Conservation (phyloP, 805 yeast genomes). For the Saturnispora hagleri region DNA sequence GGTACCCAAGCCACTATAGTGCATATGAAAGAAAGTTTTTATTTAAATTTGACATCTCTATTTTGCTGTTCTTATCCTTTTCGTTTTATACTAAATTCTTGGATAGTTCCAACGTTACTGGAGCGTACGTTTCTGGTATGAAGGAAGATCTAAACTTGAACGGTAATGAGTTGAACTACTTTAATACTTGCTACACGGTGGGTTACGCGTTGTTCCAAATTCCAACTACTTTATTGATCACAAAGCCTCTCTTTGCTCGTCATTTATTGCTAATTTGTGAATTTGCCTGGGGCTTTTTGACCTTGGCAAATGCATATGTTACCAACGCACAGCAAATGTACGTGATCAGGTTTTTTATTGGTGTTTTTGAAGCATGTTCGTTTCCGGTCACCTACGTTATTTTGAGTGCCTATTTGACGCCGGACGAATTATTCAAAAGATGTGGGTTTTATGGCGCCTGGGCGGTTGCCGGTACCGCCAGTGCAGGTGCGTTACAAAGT, state of each 20-base stretch:
- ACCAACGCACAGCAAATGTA: slow-evolving; percentile 40
- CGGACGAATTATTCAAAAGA: slow-evolving; percentile 12
- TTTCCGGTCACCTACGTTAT: slow-evolving; percentile 52
- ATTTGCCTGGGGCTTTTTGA: slow-evolving; percentile 30
- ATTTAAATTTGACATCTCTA: slow-evolving; percentile 12
- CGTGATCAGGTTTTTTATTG: slow-evolving; percentile 52
- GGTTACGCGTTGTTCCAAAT: slow-evolving; percentile 56
- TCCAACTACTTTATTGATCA: slow-evolving; percentile 42
- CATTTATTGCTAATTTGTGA: slow-evolving; percentile 45
- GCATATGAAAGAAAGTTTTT: slow-evolving; percentile 13
- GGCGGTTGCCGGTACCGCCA: slow-evolving; percentile 35
- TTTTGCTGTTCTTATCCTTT: slow-evolving; percentile 23
- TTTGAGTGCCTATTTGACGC: slow-evolving; percentile 12
- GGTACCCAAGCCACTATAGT: slow-evolving; percentile 16
- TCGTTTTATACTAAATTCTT: slow-evolving; percentile 45
- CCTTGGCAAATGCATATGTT: slow-evolving; percentile 32
- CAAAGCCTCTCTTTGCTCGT: slow-evolving; percentile 43
- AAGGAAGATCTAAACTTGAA: slow-evolving; percentile 32
- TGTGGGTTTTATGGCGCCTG: slow-evolving; percentile 16
- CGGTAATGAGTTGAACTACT: slow-evolving; percentile 19
- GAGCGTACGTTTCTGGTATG: slow-evolving; percentile 65
- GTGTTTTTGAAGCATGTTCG: slow-evolving; percentile 50
- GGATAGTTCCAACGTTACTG: slow-evolving; percentile 45
- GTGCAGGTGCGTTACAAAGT: slow-evolving; percentile 55
- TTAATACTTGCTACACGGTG: slow-evolving; percentile 22